Evolutionary conservation across 2,329 filamentous ascomycete genomes (phyloP).

Genomic region (Aureobasidium pullulans): DNA sequence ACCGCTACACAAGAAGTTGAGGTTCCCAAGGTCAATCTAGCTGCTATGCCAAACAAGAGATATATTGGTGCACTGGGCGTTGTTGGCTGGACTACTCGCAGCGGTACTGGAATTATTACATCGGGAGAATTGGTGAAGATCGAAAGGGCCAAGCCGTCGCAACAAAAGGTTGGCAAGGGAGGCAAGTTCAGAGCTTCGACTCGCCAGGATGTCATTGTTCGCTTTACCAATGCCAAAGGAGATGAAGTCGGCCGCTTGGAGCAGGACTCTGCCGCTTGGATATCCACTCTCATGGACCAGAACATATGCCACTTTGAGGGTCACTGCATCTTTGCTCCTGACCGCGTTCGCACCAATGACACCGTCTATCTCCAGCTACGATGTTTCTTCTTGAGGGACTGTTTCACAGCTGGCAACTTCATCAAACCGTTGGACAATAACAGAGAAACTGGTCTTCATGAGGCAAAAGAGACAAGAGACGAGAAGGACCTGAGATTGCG

Average conservation of each 20-base stretch:
- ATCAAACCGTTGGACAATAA: slow-evolving; percentile 60
- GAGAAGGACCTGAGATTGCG: slow-evolving; percentile 76
- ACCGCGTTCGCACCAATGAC: slow-evolving; percentile 79
- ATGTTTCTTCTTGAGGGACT: slow-evolving; percentile 65
- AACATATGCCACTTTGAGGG: slow-evolving; percentile 82
- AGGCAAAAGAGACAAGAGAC: slow-evolving; percentile 76
- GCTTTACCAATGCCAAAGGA: slow-evolving; percentile 74
- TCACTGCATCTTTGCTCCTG: slow-evolving; percentile 80
- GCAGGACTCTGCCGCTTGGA: slow-evolving; percentile 83
- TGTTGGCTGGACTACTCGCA: slow-evolving; percentile 84
- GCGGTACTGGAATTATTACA: slow-evolving; percentile 65
- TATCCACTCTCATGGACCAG: slow-evolving; percentile 86
- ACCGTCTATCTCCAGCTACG: slow-evolving; percentile 85
- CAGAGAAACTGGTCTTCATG: slow-evolving; percentile 65
- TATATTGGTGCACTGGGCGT: slow-evolving; percentile 92
- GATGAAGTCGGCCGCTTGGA: slow-evolving; percentile 80
- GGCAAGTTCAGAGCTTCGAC: slow-evolving; percentile 46
- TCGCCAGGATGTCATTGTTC: slow-evolving; percentile 77
- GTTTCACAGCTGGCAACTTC: slow-evolving; percentile 62
- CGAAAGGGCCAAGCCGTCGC: slow-evolving; percentile 68
- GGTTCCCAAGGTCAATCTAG: slow-evolving; percentile 12
- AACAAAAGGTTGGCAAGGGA: slow-evolving; percentile 33
- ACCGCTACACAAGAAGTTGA: slow-evolving; percentile 11
- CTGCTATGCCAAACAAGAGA: slow-evolving; percentile 49
- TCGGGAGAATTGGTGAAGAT: slow-evolving; percentile 81